Conservation (phyloP, 768 basidiomycete genomes). For the Tremella mesenterica region DNA sequence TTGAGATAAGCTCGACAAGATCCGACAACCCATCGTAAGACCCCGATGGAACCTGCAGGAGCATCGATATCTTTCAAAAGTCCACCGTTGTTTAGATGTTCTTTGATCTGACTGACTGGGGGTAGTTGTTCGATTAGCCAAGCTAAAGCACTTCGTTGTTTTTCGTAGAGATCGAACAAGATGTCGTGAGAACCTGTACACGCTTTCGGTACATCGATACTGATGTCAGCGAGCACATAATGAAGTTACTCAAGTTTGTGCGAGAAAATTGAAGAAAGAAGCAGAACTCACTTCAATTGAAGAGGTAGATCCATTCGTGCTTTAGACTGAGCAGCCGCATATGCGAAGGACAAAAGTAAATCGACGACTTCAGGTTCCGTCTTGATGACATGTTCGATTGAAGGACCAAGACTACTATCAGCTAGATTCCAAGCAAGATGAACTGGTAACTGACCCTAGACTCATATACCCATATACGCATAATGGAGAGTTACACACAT, state of each 20-base stretch:
- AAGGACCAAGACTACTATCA: constrained; percentile 16
- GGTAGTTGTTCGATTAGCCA: constrained; percentile 26
- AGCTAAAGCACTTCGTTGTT: constrained; percentile 13
- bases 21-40: constrained; percentile 27
- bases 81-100: constrained; percentile 5
- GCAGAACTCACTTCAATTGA: constrained; percentile 13
- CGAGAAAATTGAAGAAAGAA: background rate
- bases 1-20: constrained; percentile 29
- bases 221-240: background rate
- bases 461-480: constrained; percentile 30
- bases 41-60: constrained; percentile 14
- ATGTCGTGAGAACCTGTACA: background rate
- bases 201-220: constrained; percentile 18
- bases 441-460: constrained; percentile 7
- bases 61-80: constrained; percentile 5
- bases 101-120: constrained; percentile 15
- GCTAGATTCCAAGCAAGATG: background rate
- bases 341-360: constrained; percentile 22
- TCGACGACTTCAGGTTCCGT: constrained; percentile 29
- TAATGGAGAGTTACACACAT: constrained; percentile 22
- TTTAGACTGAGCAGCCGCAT: constrained; percentile 13
- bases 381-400: constrained; percentile 23
- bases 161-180: constrained; percentile 13
- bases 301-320: constrained; percentile 27
- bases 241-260: too few species aligned